Evolutionary conservation across 140 eudicot species (phyloP).

Genomic region (Flaveria floridana): DNA sequence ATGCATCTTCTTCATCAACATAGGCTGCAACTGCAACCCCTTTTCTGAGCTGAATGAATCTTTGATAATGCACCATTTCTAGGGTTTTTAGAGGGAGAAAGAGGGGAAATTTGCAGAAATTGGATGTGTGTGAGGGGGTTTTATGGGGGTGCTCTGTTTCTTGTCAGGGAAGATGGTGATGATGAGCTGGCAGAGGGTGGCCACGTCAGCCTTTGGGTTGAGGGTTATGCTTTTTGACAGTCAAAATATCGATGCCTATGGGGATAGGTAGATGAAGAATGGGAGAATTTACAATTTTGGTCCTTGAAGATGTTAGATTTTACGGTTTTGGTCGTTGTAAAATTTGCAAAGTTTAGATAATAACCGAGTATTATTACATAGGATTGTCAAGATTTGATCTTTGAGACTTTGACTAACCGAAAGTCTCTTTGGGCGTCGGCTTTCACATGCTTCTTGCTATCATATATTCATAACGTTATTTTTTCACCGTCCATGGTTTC

Average conservation of each 20-base stretch:
- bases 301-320: background rate
- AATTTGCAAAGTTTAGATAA: background rate
- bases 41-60: constrained; percentile 57
- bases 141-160: constrained; percentile 39
- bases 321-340: background rate
- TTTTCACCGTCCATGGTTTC: background rate
- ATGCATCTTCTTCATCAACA: constrained; percentile 62
- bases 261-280: background rate
- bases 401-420: background rate
- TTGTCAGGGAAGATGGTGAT: constrained; percentile 30
- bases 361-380: background rate
- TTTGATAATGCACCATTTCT: constrained; percentile 62
- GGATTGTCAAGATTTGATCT: background rate
- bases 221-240: constrained; percentile 38
- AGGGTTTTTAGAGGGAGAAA: constrained; percentile 19
- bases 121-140: constrained; percentile 24
- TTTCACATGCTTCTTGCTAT: constrained; percentile 8
- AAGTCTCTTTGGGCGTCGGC: background rate
- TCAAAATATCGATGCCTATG: constrained; percentile 31
- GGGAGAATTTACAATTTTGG: background rate
- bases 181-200: constrained; percentile 44
- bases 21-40: constrained; percentile 33
- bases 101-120: constrained; percentile 21
- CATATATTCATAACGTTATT: background rate
- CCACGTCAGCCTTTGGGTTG: constrained; percentile 42